These are phyloP conservation scores for Nyssa sinensis DNA, from an alignment of 148 eudicot genomes.

Conservation along the genomic window DNA sequence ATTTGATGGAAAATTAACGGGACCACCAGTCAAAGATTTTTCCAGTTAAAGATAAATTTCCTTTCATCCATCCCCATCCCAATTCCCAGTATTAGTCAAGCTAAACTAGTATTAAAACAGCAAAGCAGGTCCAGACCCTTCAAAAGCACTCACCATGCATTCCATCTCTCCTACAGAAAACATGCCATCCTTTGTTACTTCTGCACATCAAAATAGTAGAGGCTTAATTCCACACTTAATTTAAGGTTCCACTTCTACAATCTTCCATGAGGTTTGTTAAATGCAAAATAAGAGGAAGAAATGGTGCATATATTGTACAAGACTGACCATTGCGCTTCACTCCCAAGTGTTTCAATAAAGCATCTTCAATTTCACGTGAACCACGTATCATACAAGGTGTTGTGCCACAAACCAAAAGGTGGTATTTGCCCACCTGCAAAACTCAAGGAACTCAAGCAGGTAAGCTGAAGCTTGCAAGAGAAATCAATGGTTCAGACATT, in stretches of 20 bases:
- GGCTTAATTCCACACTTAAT: neutral
- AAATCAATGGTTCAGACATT: slow-evolving; percentile 1
- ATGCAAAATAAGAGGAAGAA: neutral
- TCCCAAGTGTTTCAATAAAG: slow-evolving; percentile 85
- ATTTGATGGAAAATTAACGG: neutral
- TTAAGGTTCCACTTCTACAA: slow-evolving; percentile 5
- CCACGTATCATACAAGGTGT: slow-evolving; percentile 99
- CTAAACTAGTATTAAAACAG: neutral
- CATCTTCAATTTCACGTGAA: slow-evolving; percentile 89
- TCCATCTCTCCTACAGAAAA: slow-evolving; percentile 99
- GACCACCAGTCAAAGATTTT: neutral
- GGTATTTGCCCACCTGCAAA: slow-evolving; percentile 90
- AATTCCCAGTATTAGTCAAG: neutral
- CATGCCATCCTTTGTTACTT: slow-evolving; percentile 93
- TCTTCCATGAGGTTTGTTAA: neutral
- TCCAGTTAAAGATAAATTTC: no score
- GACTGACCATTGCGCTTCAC: slow-evolving; percentile 89
- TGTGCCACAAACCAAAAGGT: slow-evolving; percentile 97
- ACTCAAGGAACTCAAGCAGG: neutral
- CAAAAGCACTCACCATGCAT: slow-evolving; percentile 73
- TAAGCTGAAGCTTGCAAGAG: neutral
- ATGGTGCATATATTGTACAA: neutral
- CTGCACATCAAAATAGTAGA: slow-evolving; percentile 38
- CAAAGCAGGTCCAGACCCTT: neutral
- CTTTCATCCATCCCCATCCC: neutral